phyloP scores from a whole-genome alignment of 2,329 filamentous ascomycete genomes.

The Ophiobolus disseminans region DNA sequence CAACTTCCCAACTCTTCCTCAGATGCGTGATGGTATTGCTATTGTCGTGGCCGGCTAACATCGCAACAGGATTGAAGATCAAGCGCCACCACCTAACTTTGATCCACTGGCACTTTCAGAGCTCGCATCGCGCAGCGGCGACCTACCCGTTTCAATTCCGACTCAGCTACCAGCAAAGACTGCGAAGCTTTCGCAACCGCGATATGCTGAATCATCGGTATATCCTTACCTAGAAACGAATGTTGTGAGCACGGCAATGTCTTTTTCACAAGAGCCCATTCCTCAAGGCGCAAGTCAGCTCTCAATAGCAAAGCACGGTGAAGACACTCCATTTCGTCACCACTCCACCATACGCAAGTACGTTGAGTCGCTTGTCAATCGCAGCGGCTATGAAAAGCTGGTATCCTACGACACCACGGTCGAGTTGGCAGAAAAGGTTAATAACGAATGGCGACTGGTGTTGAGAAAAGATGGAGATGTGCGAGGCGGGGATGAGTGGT shows the following conservation, averaged over 20 bases:
- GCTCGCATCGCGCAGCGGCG: slow-evolving; percentile 28
- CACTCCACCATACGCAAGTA: slow-evolving; percentile 65
- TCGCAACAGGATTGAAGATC: slow-evolving; percentile 30
- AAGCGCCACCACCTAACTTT: slow-evolving; percentile 25
- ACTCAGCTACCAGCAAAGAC: slow-evolving; percentile 25
- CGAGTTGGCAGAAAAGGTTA: slow-evolving; percentile 62
- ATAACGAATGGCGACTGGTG: slow-evolving; percentile 58
- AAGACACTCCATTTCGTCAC: slow-evolving; percentile 67
- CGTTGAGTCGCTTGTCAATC: slow-evolving; percentile 59
- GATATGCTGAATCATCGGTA: slow-evolving; percentile 47
- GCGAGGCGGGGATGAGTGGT: slow-evolving; percentile 63
- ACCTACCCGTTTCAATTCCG: slow-evolving; percentile 24
- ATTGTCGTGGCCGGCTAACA: no score
- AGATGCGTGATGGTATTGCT: no score
- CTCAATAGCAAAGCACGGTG: slow-evolving; percentile 58
- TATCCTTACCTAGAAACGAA: slow-evolving; percentile 73
- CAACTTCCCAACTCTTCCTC: no score
- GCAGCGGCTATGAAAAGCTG: slow-evolving; percentile 61
- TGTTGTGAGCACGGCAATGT: slow-evolving; percentile 66
- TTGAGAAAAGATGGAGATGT: slow-evolving; percentile 51
- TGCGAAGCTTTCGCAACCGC: slow-evolving; percentile 18
- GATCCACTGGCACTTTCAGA: slow-evolving; percentile 24
- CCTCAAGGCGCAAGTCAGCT: slow-evolving; percentile 53
- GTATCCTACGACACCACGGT: slow-evolving; percentile 67
- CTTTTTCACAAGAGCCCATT: slow-evolving; percentile 65